Evolutionary conservation across 495 filamentous ascomycete genomes (phyloP).

Genomic region (Neurospora tetraspora): DNA sequence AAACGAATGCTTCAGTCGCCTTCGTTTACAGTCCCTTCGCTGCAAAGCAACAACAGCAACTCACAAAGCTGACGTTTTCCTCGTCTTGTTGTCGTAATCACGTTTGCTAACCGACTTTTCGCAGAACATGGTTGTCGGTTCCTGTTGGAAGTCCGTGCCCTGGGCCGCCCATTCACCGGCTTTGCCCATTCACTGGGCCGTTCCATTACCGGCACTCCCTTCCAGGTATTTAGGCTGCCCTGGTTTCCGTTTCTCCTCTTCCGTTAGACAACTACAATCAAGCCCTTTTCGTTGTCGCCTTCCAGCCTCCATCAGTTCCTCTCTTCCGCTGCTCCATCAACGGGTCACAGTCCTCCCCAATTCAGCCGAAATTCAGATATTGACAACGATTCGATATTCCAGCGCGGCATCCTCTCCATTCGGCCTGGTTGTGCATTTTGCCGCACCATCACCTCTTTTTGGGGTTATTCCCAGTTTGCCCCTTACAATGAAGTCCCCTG

Average conservation of each 20-base stretch:
- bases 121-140: neutral
- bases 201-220: no score
- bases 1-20: neutral
- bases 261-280: no score
- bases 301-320: no score
- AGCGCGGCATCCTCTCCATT: neutral
- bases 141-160: no score
- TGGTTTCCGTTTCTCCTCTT: no score
- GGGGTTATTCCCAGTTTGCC: constrained; percentile 8
- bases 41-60: neutral
- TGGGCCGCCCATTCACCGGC: no score
- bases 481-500: neutral
- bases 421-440: constrained; percentile 11
- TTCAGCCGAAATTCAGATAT: neutral
- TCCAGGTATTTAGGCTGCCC: no score
- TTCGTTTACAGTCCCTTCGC: neutral
- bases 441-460: constrained; percentile 15
- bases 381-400: neutral
- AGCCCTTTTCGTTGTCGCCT: no score
- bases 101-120: neutral
- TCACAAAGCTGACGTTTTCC: neutral
- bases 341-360: neutral
- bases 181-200: no score
- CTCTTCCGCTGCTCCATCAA: neutral
- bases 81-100: neutral